Evolutionary conservation across 805 yeast species (phyloP).

Genomic region (Suhomyces sp.): DNA sequence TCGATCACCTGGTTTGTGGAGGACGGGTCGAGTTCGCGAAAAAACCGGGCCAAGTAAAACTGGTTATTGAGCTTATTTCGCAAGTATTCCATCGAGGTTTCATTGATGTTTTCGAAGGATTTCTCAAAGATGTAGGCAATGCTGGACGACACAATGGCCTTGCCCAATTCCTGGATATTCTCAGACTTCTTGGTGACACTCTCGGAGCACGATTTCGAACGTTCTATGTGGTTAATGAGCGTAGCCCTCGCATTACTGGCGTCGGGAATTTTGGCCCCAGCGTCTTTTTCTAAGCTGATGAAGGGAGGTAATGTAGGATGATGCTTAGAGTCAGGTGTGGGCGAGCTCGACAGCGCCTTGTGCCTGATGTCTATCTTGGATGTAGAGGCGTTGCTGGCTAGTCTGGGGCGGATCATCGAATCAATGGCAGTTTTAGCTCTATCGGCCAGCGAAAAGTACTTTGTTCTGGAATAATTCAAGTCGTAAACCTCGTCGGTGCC

Average conservation of each 20-base stretch:
- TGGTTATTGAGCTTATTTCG: slow-evolving; percentile 43
- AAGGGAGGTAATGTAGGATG: slow-evolving; percentile 8
- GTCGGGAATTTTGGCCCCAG: slow-evolving; percentile 6
- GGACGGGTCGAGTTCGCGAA: slow-evolving; percentile 46
- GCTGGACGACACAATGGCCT: slow-evolving; percentile 51
- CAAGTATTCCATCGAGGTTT: slow-evolving; percentile 53
- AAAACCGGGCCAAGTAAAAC: slow-evolving; percentile 41
- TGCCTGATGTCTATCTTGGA: background rate
- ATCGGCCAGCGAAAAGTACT: slow-evolving; percentile 29
- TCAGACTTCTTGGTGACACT: slow-evolving; percentile 36
- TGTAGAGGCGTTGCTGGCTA: background rate
- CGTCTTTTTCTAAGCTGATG: slow-evolving; percentile 6
- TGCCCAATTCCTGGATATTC: slow-evolving; percentile 57
- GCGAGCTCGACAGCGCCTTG: background rate
- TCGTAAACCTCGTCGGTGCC: slow-evolving; percentile 32
- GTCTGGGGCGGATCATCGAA: slow-evolving; percentile 43
- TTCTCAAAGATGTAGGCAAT: slow-evolving; percentile 62
- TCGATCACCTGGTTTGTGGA: slow-evolving; percentile 36
- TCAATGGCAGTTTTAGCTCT: slow-evolving; percentile 47
- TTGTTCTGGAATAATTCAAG: slow-evolving; percentile 30
- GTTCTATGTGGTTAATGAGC: slow-evolving; percentile 45
- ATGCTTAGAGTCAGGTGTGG: background rate
- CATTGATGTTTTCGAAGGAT: slow-evolving; percentile 52
- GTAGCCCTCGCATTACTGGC: slow-evolving; percentile 11
- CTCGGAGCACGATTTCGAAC: slow-evolving; percentile 61